Conservation (phyloP, 805 yeast species). For the Saccharomycopsis oosterbeekiorum region DNA sequence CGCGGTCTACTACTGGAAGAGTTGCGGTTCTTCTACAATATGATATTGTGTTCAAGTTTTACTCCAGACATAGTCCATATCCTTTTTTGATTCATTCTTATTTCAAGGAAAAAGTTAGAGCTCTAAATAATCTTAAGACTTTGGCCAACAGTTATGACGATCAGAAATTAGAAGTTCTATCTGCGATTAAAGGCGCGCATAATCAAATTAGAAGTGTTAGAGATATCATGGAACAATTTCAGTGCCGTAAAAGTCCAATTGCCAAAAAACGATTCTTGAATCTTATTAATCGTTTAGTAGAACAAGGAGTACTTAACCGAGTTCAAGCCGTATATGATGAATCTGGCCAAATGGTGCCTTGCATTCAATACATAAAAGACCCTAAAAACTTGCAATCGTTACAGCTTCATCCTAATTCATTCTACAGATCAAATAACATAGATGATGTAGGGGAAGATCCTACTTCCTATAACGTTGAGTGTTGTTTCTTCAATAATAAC, state of each 20-base stretch:
- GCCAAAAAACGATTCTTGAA: background rate
- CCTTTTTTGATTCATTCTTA: conserved; percentile 1
- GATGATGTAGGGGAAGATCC: background rate
- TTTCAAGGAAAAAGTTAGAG: background rate
- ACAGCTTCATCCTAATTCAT: background rate
- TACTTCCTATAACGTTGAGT: background rate
- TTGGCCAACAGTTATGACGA: background rate
- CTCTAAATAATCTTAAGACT: background rate
- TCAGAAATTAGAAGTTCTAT: background rate
- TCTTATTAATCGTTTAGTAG: background rate
- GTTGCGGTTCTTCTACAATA: background rate
- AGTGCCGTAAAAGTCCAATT: background rate
- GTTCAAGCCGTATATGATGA: conserved; percentile 1
- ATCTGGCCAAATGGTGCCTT: background rate
- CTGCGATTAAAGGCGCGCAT: background rate
- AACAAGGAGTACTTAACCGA: background rate
- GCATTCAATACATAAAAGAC: conserved; percentile 4
- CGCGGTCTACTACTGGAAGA: conserved; percentile 6
- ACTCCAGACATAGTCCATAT: background rate
- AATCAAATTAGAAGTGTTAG: conserved; percentile 1
- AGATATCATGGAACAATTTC: conserved; percentile 1
- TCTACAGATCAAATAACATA: background rate
- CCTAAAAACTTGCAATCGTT: background rate
- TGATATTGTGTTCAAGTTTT: background rate
- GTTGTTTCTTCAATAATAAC: background rate